Base-by-base conservation (phyloP, 805 yeast genomes). In the Metschnikowia vanudenii region DNA sequence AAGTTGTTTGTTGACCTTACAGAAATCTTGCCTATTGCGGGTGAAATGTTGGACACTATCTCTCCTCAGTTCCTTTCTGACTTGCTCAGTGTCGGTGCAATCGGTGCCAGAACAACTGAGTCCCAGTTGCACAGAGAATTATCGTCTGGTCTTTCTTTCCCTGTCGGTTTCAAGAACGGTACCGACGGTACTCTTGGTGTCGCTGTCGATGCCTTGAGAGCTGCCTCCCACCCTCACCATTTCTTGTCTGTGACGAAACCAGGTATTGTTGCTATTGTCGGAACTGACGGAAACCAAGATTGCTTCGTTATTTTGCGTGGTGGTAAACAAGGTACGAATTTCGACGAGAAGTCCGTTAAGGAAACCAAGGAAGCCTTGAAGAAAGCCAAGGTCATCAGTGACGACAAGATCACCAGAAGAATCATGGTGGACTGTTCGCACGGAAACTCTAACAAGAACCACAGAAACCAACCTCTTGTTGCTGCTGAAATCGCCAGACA, bases 51-150 rank as follows among this genome's bases (percentile, higher is more conserved):
- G 68, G 99, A 92, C 69, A 94, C 98, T 51, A 92, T 92, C 53
- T 88, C 96, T 29, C 99, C 99, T 16, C 99, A 92, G 77, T 92
- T 79, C 78, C 78, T 92, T 56, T 84, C 92, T 20, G 99, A 94
- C 67, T 77, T 91, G 58, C 78, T 92, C 55, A 85, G 96, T 29
- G 82, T 92, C 57, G 99, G 99, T 62, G 99, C 99, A 50, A 91
- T 92, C 70, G 99, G 99, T 64, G 99, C 99, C 47, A 85, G 99
- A 76, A 92, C 99, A 49, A 92, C 99, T 39, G 99, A 92, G 74
- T 92, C 97, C 37, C 99, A 92, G 71, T 80, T 92, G 51, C 99
- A 92, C 75, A 85, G 99, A 72, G 99, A 92, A 73, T 81, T 92
- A 59, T 96, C 98, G 17, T 91, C 97, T 8, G 99, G 99, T 44